phyloP scores from a whole-genome alignment of 208 protist species.

The Crithidia expoeki region DNA sequence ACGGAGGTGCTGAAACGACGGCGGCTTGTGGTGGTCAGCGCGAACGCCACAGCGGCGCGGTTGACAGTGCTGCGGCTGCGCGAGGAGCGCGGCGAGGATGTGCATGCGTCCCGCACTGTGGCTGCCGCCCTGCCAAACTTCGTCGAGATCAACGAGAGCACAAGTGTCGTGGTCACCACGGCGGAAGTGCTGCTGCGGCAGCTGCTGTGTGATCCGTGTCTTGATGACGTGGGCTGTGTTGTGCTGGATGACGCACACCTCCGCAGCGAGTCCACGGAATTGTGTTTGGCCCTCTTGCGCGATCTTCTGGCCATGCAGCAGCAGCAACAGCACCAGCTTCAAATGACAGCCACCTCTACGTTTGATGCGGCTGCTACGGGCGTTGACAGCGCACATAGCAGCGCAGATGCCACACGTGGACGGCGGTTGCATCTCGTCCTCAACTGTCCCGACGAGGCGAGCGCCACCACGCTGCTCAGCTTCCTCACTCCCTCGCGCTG shows the following conservation, averaged over 20 bases:
- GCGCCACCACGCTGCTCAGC: slow-evolving; percentile 45
- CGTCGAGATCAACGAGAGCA: slow-evolving; percentile 57
- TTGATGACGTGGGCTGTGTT: slow-evolving; percentile 74
- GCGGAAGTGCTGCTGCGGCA: slow-evolving; percentile 83
- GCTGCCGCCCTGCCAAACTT: slow-evolving; percentile 45
- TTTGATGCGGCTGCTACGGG: neutral
- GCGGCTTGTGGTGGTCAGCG: slow-evolving; percentile 72
- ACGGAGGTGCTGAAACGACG: slow-evolving; percentile 83
- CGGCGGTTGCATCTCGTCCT: slow-evolving; percentile 61
- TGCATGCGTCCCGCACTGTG: slow-evolving; percentile 43
- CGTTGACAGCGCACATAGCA: slow-evolving; percentile 13
- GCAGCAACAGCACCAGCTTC: slow-evolving; percentile 27
- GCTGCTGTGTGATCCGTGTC: slow-evolving; percentile 80
- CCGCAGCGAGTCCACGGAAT: slow-evolving; percentile 64
- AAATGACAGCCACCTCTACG: neutral
- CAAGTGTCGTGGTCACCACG: slow-evolving; percentile 76
- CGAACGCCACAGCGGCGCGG: slow-evolving; percentile 58
- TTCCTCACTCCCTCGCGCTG: slow-evolving; percentile 52
- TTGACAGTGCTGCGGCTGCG: slow-evolving; percentile 73
- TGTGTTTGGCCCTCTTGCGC: slow-evolving; percentile 75
- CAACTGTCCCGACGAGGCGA: slow-evolving; percentile 71
- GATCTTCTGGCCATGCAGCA: slow-evolving; percentile 41
- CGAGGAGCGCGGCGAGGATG: slow-evolving; percentile 86
- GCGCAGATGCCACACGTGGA: slow-evolving; percentile 1
- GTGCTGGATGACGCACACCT: slow-evolving; percentile 87